Base-by-base conservation (phyloP, 2,329 filamentous ascomycete genomes). In the Madurella fahalii region DNA sequence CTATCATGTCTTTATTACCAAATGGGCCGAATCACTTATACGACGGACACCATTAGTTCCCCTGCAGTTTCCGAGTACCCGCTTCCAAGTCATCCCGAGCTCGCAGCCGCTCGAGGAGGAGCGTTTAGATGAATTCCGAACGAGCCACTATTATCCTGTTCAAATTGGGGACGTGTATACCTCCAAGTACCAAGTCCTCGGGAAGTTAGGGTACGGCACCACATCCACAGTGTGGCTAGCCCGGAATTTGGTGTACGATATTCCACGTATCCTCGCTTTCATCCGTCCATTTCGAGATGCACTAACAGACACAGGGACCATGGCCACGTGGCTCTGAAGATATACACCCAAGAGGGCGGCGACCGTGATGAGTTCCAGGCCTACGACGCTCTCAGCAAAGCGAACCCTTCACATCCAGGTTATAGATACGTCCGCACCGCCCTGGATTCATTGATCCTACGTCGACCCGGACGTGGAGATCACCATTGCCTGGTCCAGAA, bases 401-500 rank as follows among this genome's bases (percentile, higher is more conserved):
- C 54, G 5, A 59, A 60, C 18, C 51, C 49, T 41, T 58, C 52
- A 9, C 67, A 72, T 53, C 64, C 63, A 43, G 69, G 70, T 3
- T 61, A 64, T 31, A 46, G 50, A n/a, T 57, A 66, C 40, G 59
- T 73, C 7, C 56, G 69, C 39, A 66, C 64, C n/a, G 65, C 67
- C 11, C 62, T 69, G 9, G 67, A 71, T 16, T 57, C 54, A 9
- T 71, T 71, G 50, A 62, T 58, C 1, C 61, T 73, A 31, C 40
- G 62, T 0, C 59, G 64, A n/a, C n/a, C n/a, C 16, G 57, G 59
- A 30, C 62, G 58, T 11, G 68, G 69, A 2, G 53, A 63, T 16
- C 70, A 72, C 55, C 59, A 62, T 16, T 71, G 66, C 50, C 66
- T 74, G 47, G 70, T 72, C 2, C 70, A 71, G 15, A 61, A 65